A percentile compares a stretch with the other conserved stretches of the same genome.
phyloP scores from a whole-genome alignment of 1,139 yeast species.

The Pichia sp. region DNA sequence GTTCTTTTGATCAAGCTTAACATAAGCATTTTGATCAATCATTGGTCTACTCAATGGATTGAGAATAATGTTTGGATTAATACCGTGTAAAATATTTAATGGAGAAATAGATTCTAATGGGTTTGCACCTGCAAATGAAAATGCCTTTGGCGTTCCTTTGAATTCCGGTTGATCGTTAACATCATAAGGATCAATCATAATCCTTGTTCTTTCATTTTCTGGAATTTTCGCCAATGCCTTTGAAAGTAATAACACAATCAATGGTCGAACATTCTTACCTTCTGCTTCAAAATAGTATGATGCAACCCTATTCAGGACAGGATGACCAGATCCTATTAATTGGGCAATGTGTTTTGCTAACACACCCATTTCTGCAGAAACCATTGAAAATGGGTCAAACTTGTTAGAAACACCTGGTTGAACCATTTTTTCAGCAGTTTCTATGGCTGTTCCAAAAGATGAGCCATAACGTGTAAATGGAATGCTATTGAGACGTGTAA shows the following conservation, averaged over 20 bases:
- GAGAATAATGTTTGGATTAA: slow-evolving; percentile 70
- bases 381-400: slow-evolving; percentile 81
- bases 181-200: slow-evolving; percentile 53
- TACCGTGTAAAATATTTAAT: slow-evolving; percentile 75
- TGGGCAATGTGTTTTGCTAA: slow-evolving; percentile 82
- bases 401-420: slow-evolving; percentile 53
- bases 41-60: slow-evolving; percentile 83
- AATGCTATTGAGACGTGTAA: not conserved
- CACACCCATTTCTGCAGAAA: slow-evolving; percentile 90
- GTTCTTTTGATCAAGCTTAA: slow-evolving; percentile 46
- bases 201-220: slow-evolving; percentile 56
- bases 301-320: slow-evolving; percentile 82
- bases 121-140: slow-evolving; percentile 49
- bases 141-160: slow-evolving; percentile 43
- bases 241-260: slow-evolving; percentile 75
- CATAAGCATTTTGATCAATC: slow-evolving; percentile 50
- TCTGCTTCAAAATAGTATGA: slow-evolving; percentile 93
- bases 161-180: slow-evolving; percentile 59
- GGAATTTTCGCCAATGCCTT: slow-evolving; percentile 82
- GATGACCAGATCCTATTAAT: slow-evolving; percentile 88
- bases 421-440: slow-evolving; percentile 74
- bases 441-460: slow-evolving; percentile 57
- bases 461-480: slow-evolving; percentile 26
- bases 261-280: slow-evolving; percentile 92
- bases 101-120: slow-evolving; percentile 69